phyloP scores from a whole-genome alignment of 306 rosid species.

The Citrullus colocynthis region DNA sequence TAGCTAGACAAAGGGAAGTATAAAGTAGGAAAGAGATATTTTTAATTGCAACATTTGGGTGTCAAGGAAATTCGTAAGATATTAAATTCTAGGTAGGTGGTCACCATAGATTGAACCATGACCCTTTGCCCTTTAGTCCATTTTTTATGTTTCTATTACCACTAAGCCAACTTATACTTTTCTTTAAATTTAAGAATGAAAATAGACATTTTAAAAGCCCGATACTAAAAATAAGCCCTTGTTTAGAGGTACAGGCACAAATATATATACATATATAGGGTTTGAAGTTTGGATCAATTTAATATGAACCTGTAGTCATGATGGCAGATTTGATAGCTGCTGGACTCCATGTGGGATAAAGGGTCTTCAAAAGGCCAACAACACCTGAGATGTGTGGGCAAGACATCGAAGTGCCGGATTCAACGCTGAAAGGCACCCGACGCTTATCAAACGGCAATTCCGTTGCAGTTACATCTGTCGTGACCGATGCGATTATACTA shows the following conservation, averaged over 20 bases:
- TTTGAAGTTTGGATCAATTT: not conserved
- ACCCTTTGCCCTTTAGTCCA: no score
- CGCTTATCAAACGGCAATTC: not conserved
- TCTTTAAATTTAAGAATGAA: no score
- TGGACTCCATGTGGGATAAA: conserved; percentile 8
- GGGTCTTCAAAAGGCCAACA: not conserved
- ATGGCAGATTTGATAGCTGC: conserved; percentile 9
- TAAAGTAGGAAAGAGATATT: not conserved
- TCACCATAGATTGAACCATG: no score
- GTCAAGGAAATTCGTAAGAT: no score
- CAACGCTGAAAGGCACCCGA: not conserved
- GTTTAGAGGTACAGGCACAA: no score
- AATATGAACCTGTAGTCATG: conserved; percentile 3
- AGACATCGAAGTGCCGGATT: conserved; percentile 8
- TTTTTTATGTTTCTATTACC: no score
- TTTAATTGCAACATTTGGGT: not conserved
- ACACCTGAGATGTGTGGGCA: conserved; percentile 8
- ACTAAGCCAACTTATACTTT: no score
- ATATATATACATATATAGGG: no score
- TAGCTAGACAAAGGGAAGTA: not conserved
- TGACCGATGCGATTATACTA: not conserved
- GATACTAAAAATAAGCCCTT: no score
- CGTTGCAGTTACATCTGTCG: not conserved
- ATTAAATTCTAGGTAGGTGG: no score
- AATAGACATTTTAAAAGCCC: no score